Percentiles rank a stretch among this genome's conserved stretches.
phyloP scores from a whole-genome alignment of 1,139 yeast genomes.

The Groenewaldozyma sp. region DNA sequence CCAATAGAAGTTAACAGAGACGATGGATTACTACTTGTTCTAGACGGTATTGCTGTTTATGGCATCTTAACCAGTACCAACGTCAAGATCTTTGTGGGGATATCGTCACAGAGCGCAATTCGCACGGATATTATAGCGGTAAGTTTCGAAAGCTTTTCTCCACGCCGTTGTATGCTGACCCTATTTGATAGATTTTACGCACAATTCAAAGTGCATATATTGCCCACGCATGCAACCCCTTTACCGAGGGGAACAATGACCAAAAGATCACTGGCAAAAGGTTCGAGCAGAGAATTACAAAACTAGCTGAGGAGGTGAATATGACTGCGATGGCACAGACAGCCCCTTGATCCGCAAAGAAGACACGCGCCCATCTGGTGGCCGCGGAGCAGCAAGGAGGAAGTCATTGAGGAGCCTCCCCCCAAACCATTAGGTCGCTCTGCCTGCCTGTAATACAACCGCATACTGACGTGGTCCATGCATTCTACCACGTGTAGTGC shows the following conservation, averaged over 20 bases:
- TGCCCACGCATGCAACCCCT: constrained; percentile 33
- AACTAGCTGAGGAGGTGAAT: constrained; percentile 16
- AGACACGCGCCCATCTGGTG: too few relatives aligned
- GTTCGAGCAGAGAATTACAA: constrained; percentile 22
- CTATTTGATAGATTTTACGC: constrained; percentile 27
- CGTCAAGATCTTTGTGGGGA: constrained; percentile 32
- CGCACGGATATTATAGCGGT: constrained; percentile 22
- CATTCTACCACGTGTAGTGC: too few relatives aligned
- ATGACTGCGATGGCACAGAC: too few relatives aligned
- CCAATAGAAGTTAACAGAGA: constrained; percentile 23
- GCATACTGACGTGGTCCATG: too few relatives aligned
- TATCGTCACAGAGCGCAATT: constrained; percentile 25
- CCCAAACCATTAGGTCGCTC: too few relatives aligned
- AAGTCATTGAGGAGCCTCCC: too few relatives aligned
- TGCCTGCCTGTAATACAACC: too few relatives aligned
- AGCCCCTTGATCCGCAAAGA: too few relatives aligned
- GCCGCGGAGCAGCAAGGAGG: too few relatives aligned
- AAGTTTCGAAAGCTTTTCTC: too few relatives aligned
- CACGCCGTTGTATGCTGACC: too few relatives aligned
- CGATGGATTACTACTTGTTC: constrained; percentile 31
- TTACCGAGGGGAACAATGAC: constrained; percentile 23
- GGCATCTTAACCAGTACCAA: constrained; percentile 34
- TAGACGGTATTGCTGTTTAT: constrained; percentile 35
- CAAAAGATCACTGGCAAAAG: constrained; percentile 21
- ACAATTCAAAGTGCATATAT: constrained; percentile 30